A percentile compares a stretch with the other conserved stretches of the same genome.
These are phyloP conservation scores for Endotrypanum monterogeii DNA, from an alignment of 208 protist species.

Conservation along the genomic window DNA sequence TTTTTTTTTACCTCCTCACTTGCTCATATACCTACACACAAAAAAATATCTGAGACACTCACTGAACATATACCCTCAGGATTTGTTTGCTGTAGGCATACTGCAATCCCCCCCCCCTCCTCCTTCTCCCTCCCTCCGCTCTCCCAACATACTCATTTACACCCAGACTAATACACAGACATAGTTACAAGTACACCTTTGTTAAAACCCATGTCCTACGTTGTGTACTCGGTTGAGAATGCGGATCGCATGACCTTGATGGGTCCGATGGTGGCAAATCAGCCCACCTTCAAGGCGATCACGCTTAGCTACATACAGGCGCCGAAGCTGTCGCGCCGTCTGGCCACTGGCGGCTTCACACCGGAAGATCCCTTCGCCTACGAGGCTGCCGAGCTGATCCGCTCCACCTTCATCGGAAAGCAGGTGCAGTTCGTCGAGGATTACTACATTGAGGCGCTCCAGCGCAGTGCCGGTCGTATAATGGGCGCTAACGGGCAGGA, in stretches of 20 bases:
- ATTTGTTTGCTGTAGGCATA: too few species aligned
- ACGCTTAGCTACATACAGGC: constrained; percentile 88
- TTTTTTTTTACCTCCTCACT: too few species aligned
- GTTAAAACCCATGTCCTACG: constrained; percentile 59
- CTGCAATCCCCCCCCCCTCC: too few species aligned
- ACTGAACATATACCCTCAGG: too few species aligned
- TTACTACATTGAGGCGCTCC: constrained; percentile 82
- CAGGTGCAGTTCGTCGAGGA: constrained; percentile 85
- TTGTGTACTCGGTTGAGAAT: constrained; percentile 84
- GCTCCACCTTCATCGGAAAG: constrained; percentile 85
- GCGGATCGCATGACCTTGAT: constrained; percentile 86
- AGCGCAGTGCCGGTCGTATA: constrained; percentile 75
- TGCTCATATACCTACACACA: too few species aligned
- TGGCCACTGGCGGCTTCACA: constrained; percentile 58
- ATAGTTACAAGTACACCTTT: neutral
- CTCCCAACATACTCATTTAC: neutral
- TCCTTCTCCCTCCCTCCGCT: neutral
- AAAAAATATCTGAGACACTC: too few species aligned
- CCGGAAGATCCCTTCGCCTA: constrained; percentile 86
- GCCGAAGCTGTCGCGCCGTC: constrained; percentile 65
- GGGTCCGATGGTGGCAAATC: constrained; percentile 50
- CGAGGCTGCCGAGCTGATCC: constrained; percentile 87
- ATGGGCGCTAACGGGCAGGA: constrained; percentile 48
- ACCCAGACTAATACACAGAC: neutral
- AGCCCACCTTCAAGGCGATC: constrained; percentile 72